Base-by-base conservation (phyloP, 371 early-diverging fungal genomes). In the Coemansia sp. region DNA sequence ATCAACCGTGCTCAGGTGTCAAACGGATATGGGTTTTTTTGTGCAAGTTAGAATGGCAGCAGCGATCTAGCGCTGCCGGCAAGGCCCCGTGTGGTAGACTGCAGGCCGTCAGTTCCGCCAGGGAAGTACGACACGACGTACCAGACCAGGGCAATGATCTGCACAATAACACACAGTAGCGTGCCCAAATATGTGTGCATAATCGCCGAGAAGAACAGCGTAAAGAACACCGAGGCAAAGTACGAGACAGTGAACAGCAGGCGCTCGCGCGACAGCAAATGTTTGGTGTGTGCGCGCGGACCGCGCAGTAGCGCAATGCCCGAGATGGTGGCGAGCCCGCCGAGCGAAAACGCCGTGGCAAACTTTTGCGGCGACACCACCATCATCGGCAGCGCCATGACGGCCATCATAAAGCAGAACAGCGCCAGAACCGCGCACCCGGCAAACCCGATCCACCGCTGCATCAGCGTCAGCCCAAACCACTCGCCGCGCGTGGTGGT, bases 51-150 rank as follows among this genome's bases (percentile, higher is more conserved):
- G 42, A 79, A 63, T 1, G 79, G 79, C 48, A 79, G 48, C 48
- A 76, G 69, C 0, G 72, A 53, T 16, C 79, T 47, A 1, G 68
- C 77, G n/a, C 65, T 56, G 31, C 68, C 61, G 10, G 61, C 73
- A 38, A 79, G 55, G 51, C 48, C 65, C 34, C 59, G 62, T 2
- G 79, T 75, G 20, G 79, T 74, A 4, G 71, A 76, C 42, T 68
- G 70, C 30, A 79, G 59, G 30, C 77, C 77, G 0, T 62, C 61
- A 0, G 77, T 55, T 35, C 84, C 84, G 40, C 82, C 83, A 0
- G 85, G 85, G 32, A 84, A 78, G 54, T 85, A 85, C 32, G 83
- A 81, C 11, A 80, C 85, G 57, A 84, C 79, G 59, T 84, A 81
- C 82, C 81, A 82, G 16, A 81, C 59, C 10, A 85, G 76, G 1